Conservation (phyloP, 73 alveolate genomes). For the Paramecium primaurelia region DNA sequence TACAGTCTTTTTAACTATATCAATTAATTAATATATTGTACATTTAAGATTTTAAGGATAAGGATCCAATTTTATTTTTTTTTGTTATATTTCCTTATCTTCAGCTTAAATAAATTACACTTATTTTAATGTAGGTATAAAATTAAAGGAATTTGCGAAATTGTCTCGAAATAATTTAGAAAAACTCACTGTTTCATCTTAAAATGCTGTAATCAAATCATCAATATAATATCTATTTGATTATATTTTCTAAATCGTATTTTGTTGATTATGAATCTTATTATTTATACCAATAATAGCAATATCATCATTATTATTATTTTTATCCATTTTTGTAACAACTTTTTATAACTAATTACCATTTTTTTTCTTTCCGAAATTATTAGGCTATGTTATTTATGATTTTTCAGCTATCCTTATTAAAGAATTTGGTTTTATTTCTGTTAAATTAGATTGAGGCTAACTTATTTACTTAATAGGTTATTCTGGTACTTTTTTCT, state of each 20-base stretch:
- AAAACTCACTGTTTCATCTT: background rate
- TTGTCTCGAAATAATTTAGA: background rate
- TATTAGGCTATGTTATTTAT: background rate
- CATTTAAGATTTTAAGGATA: background rate
- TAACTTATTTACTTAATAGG: background rate
- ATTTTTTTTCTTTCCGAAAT: background rate
- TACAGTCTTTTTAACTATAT: conserved; percentile 56
- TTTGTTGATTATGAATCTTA: background rate
- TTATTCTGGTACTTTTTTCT: background rate
- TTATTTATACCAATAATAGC: background rate
- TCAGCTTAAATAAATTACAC: background rate
- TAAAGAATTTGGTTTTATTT: background rate
- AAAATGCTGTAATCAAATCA: conserved; percentile 16
- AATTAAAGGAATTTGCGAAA: background rate
- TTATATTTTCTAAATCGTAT: background rate
- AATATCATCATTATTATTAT: background rate
- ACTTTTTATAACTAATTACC: background rate
- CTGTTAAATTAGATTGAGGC: background rate
- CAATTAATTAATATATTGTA: background rate
- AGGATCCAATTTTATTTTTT: background rate
- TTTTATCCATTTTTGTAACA: background rate
- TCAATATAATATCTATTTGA: background rate
- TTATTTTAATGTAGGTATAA: background rate
- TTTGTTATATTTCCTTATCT: background rate
- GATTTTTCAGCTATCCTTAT: background rate